These are phyloP conservation scores for Tulasnella sp. DNA, from an alignment of 768 basidiomycete genomes.

Conservation along the genomic window DNA sequence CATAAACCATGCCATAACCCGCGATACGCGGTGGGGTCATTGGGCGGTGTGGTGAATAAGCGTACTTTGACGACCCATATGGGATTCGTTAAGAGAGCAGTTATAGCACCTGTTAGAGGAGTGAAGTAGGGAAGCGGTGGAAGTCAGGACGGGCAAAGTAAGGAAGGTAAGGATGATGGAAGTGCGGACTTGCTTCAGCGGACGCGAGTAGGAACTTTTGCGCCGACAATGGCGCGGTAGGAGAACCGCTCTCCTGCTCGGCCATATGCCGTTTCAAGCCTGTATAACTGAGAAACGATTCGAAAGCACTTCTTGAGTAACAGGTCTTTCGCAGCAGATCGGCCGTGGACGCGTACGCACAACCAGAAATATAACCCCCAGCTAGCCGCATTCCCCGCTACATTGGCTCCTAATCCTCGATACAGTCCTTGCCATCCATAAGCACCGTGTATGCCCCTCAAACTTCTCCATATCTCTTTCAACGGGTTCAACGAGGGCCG, in stretches of 20 bases:
- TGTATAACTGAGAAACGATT: constrained; percentile 59
- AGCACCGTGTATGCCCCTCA: constrained; percentile 61
- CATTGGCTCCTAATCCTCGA: constrained; percentile 80
- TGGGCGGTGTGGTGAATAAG: constrained; percentile 77
- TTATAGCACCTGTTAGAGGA: constrained; percentile 63
- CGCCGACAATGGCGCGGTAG: constrained; percentile 59
- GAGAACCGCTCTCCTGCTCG: constrained; percentile 45
- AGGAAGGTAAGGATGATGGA: constrained; percentile 22
- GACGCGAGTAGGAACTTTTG: constrained; percentile 79
- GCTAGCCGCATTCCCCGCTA: constrained; percentile 89
- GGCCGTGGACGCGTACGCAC: constrained; percentile 44
- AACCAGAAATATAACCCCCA: constrained; percentile 99
- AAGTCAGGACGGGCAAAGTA: constrained; percentile 14
- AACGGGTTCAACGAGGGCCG: constrained; percentile 39
- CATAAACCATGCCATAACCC: constrained; percentile 71
- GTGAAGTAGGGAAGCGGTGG: constrained; percentile 1
- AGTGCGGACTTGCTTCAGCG: constrained; percentile 88
- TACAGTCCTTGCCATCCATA: constrained; percentile 85
- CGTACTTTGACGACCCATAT: constrained; percentile 97
- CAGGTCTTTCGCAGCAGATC: constrained; percentile 39
- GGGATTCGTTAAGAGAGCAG: constrained; percentile 92
- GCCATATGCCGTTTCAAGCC: constrained; percentile 77
- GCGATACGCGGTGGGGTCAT: constrained; percentile 65
- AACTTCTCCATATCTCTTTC: constrained; percentile 67
- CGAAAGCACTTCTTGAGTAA: constrained; percentile 38